Conservation (phyloP, 768 basidiomycete genomes). For the Holtermanniella nyarrowii region DNA sequence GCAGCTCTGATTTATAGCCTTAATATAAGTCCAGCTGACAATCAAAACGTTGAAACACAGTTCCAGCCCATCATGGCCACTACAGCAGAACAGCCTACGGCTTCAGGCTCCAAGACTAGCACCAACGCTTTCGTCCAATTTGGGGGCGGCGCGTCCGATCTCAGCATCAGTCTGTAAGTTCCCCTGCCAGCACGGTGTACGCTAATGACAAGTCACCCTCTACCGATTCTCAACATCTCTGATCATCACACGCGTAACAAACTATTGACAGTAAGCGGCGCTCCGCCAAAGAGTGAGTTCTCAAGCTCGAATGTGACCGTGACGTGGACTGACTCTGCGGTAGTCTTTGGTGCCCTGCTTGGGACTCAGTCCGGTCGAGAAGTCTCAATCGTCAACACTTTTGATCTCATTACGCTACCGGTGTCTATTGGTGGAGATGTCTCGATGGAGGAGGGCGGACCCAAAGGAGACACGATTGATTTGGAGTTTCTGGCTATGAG, state of each 20-base stretch:
- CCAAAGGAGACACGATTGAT: slow-evolving; percentile 47
- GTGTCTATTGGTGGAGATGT: slow-evolving; percentile 46
- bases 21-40: no score
- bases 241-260: slow-evolving; percentile 76
- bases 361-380: slow-evolving; percentile 90
- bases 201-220: slow-evolving; percentile 61
- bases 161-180: slow-evolving; percentile 24
- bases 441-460: slow-evolving; percentile 23
- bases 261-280: slow-evolving; percentile 52
- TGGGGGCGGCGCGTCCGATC: slow-evolving; percentile 13
- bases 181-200: not conserved
- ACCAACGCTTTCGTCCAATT: not conserved
- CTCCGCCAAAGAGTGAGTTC: slow-evolving; percentile 39
- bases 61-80: not conserved
- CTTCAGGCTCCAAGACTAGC: not conserved
- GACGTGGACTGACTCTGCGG: not conserved
- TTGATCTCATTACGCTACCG: slow-evolving; percentile 61
- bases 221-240: slow-evolving; percentile 92
- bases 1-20: no score
- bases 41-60: no score
- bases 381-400: slow-evolving; percentile 93
- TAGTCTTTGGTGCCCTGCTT: slow-evolving; percentile 85
- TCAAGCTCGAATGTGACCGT: no score
- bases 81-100: not conserved
- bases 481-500: slow-evolving; percentile 70